Conservation (phyloP, 2,329 filamentous ascomycete genomes). For the Mariannaea elegans region DNA sequence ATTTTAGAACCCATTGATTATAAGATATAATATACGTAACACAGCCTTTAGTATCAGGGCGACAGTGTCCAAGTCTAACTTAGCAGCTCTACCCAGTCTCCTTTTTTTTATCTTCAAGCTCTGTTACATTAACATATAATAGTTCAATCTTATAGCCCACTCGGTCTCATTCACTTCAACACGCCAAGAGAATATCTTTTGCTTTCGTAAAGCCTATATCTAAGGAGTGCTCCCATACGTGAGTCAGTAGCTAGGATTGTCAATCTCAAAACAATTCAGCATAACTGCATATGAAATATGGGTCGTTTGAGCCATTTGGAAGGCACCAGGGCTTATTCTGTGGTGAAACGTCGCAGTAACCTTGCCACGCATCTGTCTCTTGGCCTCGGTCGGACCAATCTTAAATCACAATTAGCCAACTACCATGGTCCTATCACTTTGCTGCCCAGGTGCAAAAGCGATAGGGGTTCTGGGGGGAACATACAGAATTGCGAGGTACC, state of each 20-base stretch:
- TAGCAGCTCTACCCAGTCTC: no score
- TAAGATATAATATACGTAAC: no score
- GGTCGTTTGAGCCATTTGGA: neutral
- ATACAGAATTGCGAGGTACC: neutral
- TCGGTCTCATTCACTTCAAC: no score
- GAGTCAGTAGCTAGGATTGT: constrained; percentile 2
- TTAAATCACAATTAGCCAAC: neutral
- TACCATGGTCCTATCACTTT: neutral
- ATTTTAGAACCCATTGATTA: no score
- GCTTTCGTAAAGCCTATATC: no score
- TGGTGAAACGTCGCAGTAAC: constrained; percentile 3
- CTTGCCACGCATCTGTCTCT: constrained; percentile 1
- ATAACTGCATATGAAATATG: constrained; percentile 9
- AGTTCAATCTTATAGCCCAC: no score
- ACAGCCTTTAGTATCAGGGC: no score
- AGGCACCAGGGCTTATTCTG: constrained; percentile 1
- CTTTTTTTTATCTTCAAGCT: no score
- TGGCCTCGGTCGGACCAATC: constrained; percentile 1
- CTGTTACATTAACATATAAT: no score
- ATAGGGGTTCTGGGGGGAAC: neutral
- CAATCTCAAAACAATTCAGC: constrained; percentile 3
- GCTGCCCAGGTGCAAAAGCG: neutral
- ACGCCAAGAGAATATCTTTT: no score
- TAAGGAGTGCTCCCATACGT: neutral
- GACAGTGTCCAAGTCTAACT: no score